phyloP scores from a whole-genome alignment of 2,329 filamentous ascomycete genomes.

The Xylaria sp. region DNA sequence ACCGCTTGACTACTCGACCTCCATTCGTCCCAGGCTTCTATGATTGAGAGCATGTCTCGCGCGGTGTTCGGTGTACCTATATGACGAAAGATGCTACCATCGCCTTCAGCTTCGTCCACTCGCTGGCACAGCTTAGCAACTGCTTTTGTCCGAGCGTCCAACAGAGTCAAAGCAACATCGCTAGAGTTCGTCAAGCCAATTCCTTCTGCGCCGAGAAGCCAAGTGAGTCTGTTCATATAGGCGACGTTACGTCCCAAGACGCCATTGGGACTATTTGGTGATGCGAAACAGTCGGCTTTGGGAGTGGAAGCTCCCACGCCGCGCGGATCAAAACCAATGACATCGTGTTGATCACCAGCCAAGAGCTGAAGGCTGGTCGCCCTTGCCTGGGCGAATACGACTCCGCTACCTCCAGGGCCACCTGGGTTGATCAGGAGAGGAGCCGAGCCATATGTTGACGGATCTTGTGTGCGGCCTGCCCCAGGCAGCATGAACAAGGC shows the following conservation, averaged over 20 bases:
- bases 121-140: constrained; percentile 50
- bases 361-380: constrained; percentile 51
- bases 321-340: constrained; percentile 62
- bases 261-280: constrained; percentile 38
- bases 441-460: constrained; percentile 50
- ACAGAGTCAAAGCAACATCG: constrained; percentile 47
- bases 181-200: constrained; percentile 53
- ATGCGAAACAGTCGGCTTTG: constrained; percentile 54
- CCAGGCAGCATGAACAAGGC: constrained; percentile 52
- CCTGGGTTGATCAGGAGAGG: constrained; percentile 60
- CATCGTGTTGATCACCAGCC: constrained; percentile 55
- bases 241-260: constrained; percentile 47
- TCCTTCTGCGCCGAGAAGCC: constrained; percentile 47
- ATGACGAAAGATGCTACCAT: constrained; percentile 51
- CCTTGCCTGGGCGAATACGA: constrained; percentile 43
- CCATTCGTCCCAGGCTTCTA: constrained; percentile 54
- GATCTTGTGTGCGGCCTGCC: constrained; percentile 46
- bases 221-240: constrained; percentile 51
- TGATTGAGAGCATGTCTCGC: constrained; percentile 56
- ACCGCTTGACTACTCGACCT: constrained; percentile 37
- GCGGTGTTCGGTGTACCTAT: constrained; percentile 52
- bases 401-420: constrained; percentile 59
- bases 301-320: constrained; percentile 56
- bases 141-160: constrained; percentile 47
- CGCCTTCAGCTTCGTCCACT: constrained; percentile 46